phyloP scores from a whole-genome alignment of 495 filamentous ascomycete species.

The Lasiosphaeria hispida region DNA sequence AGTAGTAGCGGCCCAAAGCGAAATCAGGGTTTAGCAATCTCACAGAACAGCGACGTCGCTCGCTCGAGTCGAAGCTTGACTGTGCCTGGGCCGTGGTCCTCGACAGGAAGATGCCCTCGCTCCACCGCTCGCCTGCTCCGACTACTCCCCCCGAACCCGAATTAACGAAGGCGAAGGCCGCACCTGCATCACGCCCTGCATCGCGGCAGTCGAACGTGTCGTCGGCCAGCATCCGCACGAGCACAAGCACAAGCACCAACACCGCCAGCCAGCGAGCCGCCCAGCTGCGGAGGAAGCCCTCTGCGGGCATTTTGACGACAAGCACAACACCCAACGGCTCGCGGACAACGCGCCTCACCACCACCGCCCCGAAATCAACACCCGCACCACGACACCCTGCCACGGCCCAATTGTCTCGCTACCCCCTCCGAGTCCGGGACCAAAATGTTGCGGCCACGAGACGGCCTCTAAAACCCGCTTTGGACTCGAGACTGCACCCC shows the following conservation, averaged over 20 bases:
- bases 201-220: neutral
- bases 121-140: neutral
- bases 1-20: conserved; percentile 31
- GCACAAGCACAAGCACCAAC: neutral
- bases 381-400: conserved; percentile 1
- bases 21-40: conserved; percentile 29
- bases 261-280: too few relatives aligned
- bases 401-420: conserved; percentile 14
- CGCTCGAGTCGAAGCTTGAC: conserved; percentile 8
- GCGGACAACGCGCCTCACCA: conserved; percentile 32
- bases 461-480: conserved; percentile 33
- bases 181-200: conserved; percentile 2
- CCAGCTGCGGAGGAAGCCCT: conserved; percentile 19
- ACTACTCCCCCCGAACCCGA: conserved; percentile 6
- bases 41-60: neutral
- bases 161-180: neutral
- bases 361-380: conserved; percentile 16
- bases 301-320: conserved; percentile 34
- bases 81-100: conserved; percentile 7
- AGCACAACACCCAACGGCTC: conserved; percentile 23
- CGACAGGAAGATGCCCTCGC: conserved; percentile 11
- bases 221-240: neutral
- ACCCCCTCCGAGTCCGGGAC: conserved; percentile 34
- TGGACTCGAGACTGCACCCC: conserved; percentile 24
- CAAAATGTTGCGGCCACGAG: conserved; percentile 42